phyloP scores from a whole-genome alignment of 257 asterid genomes.

The Solanum virginianum region DNA sequence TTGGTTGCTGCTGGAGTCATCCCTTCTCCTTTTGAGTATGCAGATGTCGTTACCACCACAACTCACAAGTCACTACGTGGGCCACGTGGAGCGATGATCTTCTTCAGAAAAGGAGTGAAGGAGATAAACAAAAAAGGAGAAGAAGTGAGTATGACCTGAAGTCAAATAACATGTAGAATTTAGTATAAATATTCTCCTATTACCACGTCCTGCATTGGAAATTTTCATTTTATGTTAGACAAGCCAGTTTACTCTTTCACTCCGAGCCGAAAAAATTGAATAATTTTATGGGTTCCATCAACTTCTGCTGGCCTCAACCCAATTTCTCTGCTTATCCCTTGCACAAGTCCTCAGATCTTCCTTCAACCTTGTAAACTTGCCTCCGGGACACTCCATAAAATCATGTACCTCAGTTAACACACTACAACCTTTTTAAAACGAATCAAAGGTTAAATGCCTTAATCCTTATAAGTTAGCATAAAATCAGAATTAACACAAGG shows the following conservation, averaged over 20 bases:
- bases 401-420: not conserved
- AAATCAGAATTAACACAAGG: not conserved
- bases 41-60: constrained; percentile 94
- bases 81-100: constrained; percentile 98
- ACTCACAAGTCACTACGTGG: constrained; percentile 97
- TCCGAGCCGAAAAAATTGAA: not conserved
- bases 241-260: not conserved
- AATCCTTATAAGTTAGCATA: not conserved
- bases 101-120: constrained; percentile 83
- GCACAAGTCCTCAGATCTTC: not conserved
- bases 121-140: constrained; percentile 83
- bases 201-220: not conserved
- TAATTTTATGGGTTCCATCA: not conserved
- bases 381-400: not conserved
- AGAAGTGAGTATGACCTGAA: constrained; percentile 48
- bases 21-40: constrained; percentile 92
- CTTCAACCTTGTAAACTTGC: not conserved
- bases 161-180: not conserved
- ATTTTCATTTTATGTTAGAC: not conserved
- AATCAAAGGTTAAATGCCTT: not conserved
- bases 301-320: not conserved
- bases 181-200: not conserved
- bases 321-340: not conserved
- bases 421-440: not conserved
- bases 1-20: constrained; percentile 97